A percentile compares a stretch with the other conserved stretches of the same genome.
Conservation (phyloP, 1,139 yeast species). For the Blastobotrys buckinghamii region DNA sequence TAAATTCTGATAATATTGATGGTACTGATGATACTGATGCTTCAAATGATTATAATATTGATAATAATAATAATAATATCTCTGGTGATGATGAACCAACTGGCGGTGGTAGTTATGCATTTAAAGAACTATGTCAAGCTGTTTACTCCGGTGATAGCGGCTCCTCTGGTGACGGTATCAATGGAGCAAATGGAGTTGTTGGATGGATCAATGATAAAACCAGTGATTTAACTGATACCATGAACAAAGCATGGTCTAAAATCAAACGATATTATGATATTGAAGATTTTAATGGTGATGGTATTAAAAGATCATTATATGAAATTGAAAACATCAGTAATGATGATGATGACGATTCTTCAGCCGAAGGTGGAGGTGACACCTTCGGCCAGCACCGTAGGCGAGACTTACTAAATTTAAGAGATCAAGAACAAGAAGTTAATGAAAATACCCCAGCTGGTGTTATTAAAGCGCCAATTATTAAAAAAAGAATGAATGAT, state of each 20-base stretch:
- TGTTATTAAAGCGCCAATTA: slow-evolving; percentile 1
- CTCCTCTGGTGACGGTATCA: no score
- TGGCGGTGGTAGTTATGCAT: not conserved
- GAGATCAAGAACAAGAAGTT: not conserved
- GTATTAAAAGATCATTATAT: not conserved
- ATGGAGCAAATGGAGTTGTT: no score
- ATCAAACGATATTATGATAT: slow-evolving; percentile 7
- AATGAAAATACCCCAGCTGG: slow-evolving; percentile 2
- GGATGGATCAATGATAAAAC: not conserved
- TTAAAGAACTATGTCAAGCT: not conserved
- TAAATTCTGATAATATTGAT: not conserved
- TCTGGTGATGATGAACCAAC: no score
- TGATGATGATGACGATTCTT: not conserved
- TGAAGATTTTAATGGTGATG: slow-evolving; percentile 3
- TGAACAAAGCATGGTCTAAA: slow-evolving; percentile 5
- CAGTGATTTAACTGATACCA: not conserved
- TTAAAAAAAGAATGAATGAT: not conserved
- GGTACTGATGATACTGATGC: no score
- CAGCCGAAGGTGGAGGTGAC: not conserved
- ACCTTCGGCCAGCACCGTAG: not conserved
- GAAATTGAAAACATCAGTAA: not conserved
- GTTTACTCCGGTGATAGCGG: not conserved
- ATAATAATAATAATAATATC: no score
- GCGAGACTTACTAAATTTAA: not conserved
- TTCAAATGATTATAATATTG: no score